Base-by-base conservation (phyloP, 176 grass and related monocot genomes). In the barley (Hordeum vulgare) region DNA sequence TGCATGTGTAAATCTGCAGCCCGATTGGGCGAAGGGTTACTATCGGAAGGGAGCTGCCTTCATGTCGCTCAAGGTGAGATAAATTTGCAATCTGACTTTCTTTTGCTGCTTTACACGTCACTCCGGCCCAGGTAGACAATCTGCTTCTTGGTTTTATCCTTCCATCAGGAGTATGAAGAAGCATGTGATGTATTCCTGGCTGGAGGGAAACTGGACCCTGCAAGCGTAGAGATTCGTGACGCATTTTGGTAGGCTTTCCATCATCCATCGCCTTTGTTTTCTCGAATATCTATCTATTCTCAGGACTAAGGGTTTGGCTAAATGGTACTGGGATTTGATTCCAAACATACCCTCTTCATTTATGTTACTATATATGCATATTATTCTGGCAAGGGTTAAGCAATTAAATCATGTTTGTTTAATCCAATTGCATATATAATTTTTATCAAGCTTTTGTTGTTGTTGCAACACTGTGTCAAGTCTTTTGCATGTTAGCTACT, bases 31-130 rank as follows among this genome's bases (percentile, higher is more conserved):
- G 40, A 84, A 88, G 64, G 86, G 66, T 66, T 79, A 84, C 58
- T 88, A 88, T 59, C 66, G 86, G 60, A 88, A 84, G 84, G 86
- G 86, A 74, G 66, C 86, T 56, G 81, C 58, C 11, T 58, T 84
- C 44, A 88, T 83, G 80, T 88, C 42, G 33, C 86, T 88, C 13
- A 58, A 88, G 86, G 75, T 84, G 13, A 88, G 58, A 73, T 61
- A 65, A 31, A 64, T 17, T 21, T 73, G 11, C 25, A 79, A 41
- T 36, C 57, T 5, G 37, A 12, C 69, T 15, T 11, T 36, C 28
- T 61, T 14, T 1, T 67, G 0, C n/a, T 29, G 39, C 12, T 77
- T 69, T 82, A 21, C 6, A 24, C n/a, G 41, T 13, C 73, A 3
- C 7, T 1, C 44, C 15, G 5, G 47, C 49, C 27, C 54, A 0